Evolutionary conservation across 2,329 filamentous ascomycete species (phyloP).

Genomic region (Diaporthe eres): DNA sequence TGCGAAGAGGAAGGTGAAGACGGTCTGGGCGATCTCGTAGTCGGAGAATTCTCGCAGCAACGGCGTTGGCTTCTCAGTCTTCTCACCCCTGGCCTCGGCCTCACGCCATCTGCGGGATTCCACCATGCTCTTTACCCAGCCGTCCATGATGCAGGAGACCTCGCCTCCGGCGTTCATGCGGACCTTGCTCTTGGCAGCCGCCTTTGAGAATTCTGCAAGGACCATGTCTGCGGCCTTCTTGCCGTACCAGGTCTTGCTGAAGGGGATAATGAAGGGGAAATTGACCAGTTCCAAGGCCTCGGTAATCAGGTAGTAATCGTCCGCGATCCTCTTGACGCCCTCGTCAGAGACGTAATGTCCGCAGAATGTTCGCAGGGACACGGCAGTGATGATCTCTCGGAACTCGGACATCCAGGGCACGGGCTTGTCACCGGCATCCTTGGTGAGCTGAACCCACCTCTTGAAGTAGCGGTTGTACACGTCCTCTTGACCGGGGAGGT

Average conservation of each 20-base stretch:
- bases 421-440: conserved; percentile 79
- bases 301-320: conserved; percentile 97
- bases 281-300: conserved; percentile 97
- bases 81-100: conserved; percentile 79
- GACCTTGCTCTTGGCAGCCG: conserved; percentile 92
- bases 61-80: conserved; percentile 83
- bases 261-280: conserved; percentile 96
- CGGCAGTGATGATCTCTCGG: conserved; percentile 93
- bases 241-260: conserved; percentile 96
- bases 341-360: conserved; percentile 95
- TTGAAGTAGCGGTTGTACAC: conserved; percentile 91
- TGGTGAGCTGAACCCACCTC: conserved; percentile 81
- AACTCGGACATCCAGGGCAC: conserved; percentile 92
- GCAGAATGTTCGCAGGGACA: conserved; percentile 97
- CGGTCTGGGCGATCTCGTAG: conserved; percentile 90
- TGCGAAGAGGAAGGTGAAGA: conserved; percentile 97
- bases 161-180: conserved; percentile 91
- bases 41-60: conserved; percentile 90
- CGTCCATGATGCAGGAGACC: conserved; percentile 93
- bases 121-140: conserved; percentile 91
- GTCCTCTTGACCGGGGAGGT: conserved; percentile 92
- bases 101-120: conserved; percentile 87
- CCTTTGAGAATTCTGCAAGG: conserved; percentile 88
- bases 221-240: conserved; percentile 97
- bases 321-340: conserved; percentile 91